These are phyloP conservation scores for Pyrus betulifolia DNA, from an alignment of 306 rosid species.

Conservation along the genomic window DNA sequence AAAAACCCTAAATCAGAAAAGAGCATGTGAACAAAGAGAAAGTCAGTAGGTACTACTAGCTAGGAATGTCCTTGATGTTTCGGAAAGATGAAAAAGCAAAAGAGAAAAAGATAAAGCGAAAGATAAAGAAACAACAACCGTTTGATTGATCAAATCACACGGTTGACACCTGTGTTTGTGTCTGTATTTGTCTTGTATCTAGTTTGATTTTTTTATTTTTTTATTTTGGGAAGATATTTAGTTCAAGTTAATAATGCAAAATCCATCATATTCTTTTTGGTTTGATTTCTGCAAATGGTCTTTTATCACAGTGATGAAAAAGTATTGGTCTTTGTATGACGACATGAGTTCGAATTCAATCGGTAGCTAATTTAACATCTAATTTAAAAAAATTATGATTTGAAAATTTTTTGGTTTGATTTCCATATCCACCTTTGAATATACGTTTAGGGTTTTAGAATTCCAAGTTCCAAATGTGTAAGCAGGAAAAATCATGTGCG, in stretches of 20 bases:
- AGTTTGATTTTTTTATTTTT: no score
- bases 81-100: conserved; percentile 4
- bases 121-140: background rate
- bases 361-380: no score
- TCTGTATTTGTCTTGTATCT: background rate
- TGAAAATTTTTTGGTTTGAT: no score
- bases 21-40: background rate
- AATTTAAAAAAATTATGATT: no score
- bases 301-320: no score
- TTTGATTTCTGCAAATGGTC: no score
- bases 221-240: no score
- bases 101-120: background rate
- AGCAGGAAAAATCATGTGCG: background rate
- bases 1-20: background rate
- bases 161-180: background rate
- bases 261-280: no score
- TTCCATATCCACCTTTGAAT: no score
- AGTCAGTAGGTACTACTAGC: background rate
- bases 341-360: accelerated
- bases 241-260: background rate
- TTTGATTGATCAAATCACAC: background rate
- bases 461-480: background rate
- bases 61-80: conserved; percentile 7
- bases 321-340: no score
- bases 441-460: background rate